Evolutionary conservation across 176 grass and related monocot species (phyloP), one percentile per base, ranked within the genome.

Genomic region (Ampelocalamus luodianensis): DNA sequence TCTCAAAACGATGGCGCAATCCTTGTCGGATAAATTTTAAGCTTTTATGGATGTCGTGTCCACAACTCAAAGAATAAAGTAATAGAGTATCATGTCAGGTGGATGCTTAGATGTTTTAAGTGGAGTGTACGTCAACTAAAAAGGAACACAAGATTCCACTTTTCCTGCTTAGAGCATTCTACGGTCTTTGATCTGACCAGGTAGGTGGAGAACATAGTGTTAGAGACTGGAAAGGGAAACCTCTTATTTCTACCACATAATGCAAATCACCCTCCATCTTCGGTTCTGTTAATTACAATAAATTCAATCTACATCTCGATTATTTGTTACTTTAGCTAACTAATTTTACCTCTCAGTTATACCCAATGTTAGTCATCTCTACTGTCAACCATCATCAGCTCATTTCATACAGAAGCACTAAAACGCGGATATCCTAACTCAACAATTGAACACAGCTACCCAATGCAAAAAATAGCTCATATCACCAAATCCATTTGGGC

Each of bases 201-300:
- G 71, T 81, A 71, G 77, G 88, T 71, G 63, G 80, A 51, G 69
- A 86, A 79, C n/a, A 29, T 40, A 43, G 16, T 26, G n/a, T 38
- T 43, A 16, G 82, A 53, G 48, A 74, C 15, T 44, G 46, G 36
- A 51, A 70, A 71, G 23, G 42, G 54, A 72, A 22, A 15, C 2
- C 59, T 18, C 14, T 37, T 70, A 48, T 58, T 66, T 54, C 39
- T 66, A 59, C 24, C 38, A 15, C 29, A 67, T 22, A 24, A 27
- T 15, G 37, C 18, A 15, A 84, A 74, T 55, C 23, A 4, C 7
- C 49, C 29, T n/a, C 38, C n/a, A 45, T 34, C 17, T 82, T 82
- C 37, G 14, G 4, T 27, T 22, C 10, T 5, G 26, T 2, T 36
- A 10, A 45, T 68, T 6, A 14, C 11, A 12, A 23, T 5, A 67